Evolutionary conservation across 2,329 filamentous ascomycete species (phyloP).

Genomic region (Massarina eburnea): DNA sequence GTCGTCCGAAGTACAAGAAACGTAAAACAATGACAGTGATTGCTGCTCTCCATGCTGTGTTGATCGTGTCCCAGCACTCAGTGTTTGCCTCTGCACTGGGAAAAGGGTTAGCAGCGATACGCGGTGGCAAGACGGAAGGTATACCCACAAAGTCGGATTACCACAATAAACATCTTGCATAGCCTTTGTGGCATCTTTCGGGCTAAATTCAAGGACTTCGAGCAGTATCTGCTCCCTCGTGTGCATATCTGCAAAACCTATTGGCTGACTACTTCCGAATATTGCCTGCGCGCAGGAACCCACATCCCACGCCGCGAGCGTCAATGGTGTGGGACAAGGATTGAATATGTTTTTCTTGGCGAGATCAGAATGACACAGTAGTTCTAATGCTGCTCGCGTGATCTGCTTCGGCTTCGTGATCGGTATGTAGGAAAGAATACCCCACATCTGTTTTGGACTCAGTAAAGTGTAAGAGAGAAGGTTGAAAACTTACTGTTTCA

Average conservation of each 20-base stretch:
- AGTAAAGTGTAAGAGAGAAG: not conserved
- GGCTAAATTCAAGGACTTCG: conserved; percentile 15
- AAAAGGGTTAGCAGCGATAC: not conserved
- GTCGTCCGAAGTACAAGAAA: conserved; percentile 22
- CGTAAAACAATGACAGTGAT: conserved; percentile 20
- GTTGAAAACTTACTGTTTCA: not conserved
- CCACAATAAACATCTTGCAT: conserved; percentile 9
- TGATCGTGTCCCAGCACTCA: conserved; percentile 7
- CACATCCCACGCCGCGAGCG: conserved; percentile 18
- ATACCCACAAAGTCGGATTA: conserved; percentile 12
- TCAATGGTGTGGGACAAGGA: conserved; percentile 15
- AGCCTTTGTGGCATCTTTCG: conserved; percentile 9
- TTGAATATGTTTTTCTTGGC: conserved; percentile 16
- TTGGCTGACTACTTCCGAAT: conserved; percentile 2
- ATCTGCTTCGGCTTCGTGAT: conserved; percentile 13
- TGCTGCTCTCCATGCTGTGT: conserved; percentile 18
- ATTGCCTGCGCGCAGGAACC: conserved; percentile 15
- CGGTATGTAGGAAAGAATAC: conserved; percentile 13
- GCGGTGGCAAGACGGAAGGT: not conserved
- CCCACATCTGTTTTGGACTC: conserved; percentile 9
- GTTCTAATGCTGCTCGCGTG: conserved; percentile 17
- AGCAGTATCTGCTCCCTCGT: conserved; percentile 20
- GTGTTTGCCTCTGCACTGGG: not conserved
- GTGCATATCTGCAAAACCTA: conserved; percentile 12
- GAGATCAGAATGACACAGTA: conserved; percentile 12